A percentile compares a stretch with the other conserved stretches of the same genome.
Conservation (phyloP, 2,329 filamentous ascomycete species). For the Penicillium sp. region DNA sequence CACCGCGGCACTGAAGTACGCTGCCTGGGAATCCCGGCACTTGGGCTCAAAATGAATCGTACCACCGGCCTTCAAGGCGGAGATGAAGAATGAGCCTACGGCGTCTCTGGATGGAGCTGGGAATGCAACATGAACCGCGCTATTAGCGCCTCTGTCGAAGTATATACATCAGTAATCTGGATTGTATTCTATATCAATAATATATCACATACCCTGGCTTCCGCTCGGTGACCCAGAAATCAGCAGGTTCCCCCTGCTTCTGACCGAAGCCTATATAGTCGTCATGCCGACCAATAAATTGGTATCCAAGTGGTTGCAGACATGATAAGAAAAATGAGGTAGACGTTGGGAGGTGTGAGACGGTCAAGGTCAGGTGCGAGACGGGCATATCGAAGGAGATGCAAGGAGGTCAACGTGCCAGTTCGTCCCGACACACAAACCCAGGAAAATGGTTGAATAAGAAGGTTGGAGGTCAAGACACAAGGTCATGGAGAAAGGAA, state of each 20-base stretch:
- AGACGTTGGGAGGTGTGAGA: conserved; percentile 75
- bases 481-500: background rate
- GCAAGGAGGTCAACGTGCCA: conserved; percentile 13
- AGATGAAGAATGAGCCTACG: conserved; percentile 71
- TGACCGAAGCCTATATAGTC: conserved; percentile 64
- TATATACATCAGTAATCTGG: background rate
- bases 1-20: conserved; percentile 64
- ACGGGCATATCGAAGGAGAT: conserved; percentile 54
- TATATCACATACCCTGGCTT: conserved; percentile 53
- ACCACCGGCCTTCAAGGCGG: conserved; percentile 66
- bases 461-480: background rate
- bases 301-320: conserved; percentile 74
- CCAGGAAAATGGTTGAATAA: background rate
- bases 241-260: conserved; percentile 53
- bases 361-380: conserved; percentile 65
- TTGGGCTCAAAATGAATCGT: conserved; percentile 59
- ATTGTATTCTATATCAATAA: conserved; percentile 29
- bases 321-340: conserved; percentile 82
- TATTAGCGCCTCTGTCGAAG: conserved; percentile 47
- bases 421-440: conserved; percentile 11
- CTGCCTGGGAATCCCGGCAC: conserved; percentile 53
- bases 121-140: conserved; percentile 65
- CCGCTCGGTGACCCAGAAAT: conserved; percentile 66
- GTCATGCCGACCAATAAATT: conserved; percentile 65
- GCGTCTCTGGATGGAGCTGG: conserved; percentile 65